These are phyloP conservation scores for Solanum chiquidenum DNA, from an alignment of 257 asterid species.

Conservation along the genomic window DNA sequence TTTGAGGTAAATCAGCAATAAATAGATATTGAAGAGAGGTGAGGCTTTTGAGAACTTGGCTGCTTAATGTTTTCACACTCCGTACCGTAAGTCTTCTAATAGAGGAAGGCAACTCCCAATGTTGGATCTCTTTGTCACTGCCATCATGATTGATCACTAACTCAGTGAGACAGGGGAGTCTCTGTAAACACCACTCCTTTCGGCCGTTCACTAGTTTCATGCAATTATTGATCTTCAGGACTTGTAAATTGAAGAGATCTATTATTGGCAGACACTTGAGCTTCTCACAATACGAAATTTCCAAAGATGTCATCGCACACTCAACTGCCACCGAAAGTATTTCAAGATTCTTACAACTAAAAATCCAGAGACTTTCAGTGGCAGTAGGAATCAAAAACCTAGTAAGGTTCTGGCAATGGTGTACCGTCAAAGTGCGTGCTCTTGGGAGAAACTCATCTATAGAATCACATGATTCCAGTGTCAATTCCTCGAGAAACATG, in stretches of 20 bases:
- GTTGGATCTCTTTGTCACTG: neutral
- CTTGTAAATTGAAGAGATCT: neutral
- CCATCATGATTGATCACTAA: rapidly evolving
- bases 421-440: rapidly evolving
- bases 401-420: too few species aligned
- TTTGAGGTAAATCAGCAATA: neutral
- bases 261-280: neutral
- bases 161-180: neutral
- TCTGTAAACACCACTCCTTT: neutral
- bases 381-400: too few species aligned
- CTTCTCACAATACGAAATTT: rapidly evolving
- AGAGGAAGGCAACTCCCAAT: neutral
- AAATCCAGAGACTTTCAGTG: neutral
- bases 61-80: neutral
- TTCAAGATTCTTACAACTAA: neutral
- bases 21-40: neutral
- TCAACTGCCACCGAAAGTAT: neutral
- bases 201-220: neutral
- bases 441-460: too few species aligned
- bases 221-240: rapidly evolving
- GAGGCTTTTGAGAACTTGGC: neutral
- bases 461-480: rapidly evolving
- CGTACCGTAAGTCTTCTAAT: rapidly evolving
- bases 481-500: too few species aligned
- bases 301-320: neutral